Evolutionary conservation across 768 basidiomycete genomes (phyloP).

Genomic region (Boletus sp.): DNA sequence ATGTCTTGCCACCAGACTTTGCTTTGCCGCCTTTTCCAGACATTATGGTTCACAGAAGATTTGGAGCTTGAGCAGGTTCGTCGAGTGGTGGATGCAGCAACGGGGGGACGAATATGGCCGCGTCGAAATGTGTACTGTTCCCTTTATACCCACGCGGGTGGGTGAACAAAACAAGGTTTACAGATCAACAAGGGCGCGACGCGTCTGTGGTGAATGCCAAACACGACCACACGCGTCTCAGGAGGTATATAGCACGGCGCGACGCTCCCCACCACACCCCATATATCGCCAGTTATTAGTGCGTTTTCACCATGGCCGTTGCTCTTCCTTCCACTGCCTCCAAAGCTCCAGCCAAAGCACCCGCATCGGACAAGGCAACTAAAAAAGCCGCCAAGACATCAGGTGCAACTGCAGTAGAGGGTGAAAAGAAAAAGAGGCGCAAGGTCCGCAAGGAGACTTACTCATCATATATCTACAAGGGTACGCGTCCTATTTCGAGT

Average conservation of each 20-base stretch:
- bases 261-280: neutral
- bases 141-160: constrained; percentile 29
- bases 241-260: constrained; percentile 16
- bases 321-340: constrained; percentile 42
- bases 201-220: constrained; percentile 31
- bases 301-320: constrained; percentile 53
- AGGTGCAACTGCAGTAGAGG: constrained; percentile 51
- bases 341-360: constrained; percentile 46
- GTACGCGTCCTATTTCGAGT: constrained; percentile 31
- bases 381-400: constrained; percentile 62
- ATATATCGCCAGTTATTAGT: constrained; percentile 11
- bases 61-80: neutral
- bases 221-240: constrained; percentile 38
- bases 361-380: constrained; percentile 31
- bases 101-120: constrained; percentile 7
- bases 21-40: constrained; percentile 54
- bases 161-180: constrained; percentile 33
- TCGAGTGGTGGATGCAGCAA: neutral
- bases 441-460: constrained; percentile 91
- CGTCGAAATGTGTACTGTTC: neutral
- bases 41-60: constrained; percentile 20
- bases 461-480: constrained; percentile 94
- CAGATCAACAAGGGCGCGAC: constrained; percentile 37
- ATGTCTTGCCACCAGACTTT: constrained; percentile 64
- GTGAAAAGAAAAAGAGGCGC: constrained; percentile 86